Evolutionary conservation across 495 filamentous ascomycete genomes (phyloP).

Genomic region (Pseudevernia furfuracea): DNA sequence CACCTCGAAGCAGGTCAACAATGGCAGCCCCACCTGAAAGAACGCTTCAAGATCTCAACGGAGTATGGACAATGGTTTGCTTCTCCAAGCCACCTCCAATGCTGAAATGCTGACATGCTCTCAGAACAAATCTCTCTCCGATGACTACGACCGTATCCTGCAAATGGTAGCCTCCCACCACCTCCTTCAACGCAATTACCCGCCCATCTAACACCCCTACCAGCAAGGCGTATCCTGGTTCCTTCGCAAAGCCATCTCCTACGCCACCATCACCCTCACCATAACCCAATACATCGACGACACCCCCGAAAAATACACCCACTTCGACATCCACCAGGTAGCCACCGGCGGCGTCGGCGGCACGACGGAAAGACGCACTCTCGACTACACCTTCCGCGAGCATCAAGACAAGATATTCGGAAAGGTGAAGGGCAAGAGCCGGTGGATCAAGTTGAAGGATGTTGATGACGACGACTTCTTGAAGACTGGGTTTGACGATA

Average conservation of each 20-base stretch:
- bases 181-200: constrained; percentile 1
- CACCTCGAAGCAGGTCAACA: constrained; percentile 25
- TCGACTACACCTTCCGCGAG: constrained; percentile 62
- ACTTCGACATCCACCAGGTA: constrained; percentile 77
- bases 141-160: constrained; percentile 63
- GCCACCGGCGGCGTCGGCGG: constrained; percentile 68
- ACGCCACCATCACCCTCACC: constrained; percentile 65
- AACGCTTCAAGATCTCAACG: constrained; percentile 66
- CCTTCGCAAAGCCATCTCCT: constrained; percentile 63
- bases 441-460: constrained; percentile 41
- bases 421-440: constrained; percentile 51
- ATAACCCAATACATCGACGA: constrained; percentile 52
- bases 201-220: constrained; percentile 18
- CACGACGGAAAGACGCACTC: constrained; percentile 59
- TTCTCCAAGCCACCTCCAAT: neutral
- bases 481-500: constrained; percentile 34
- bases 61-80: constrained; percentile 71
- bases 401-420: constrained; percentile 83
- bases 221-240: constrained; percentile 79
- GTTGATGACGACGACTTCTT: constrained; percentile 40
- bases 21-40: constrained; percentile 78
- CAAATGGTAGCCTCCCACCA: constrained; percentile 42
- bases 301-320: constrained; percentile 39
- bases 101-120: constrained; percentile 14
- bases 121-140: constrained; percentile 75